Percentiles rank a stretch among this genome's conserved stretches.
Conservation (phyloP, 306 rosid species). For the Neltuma alba region DNA sequence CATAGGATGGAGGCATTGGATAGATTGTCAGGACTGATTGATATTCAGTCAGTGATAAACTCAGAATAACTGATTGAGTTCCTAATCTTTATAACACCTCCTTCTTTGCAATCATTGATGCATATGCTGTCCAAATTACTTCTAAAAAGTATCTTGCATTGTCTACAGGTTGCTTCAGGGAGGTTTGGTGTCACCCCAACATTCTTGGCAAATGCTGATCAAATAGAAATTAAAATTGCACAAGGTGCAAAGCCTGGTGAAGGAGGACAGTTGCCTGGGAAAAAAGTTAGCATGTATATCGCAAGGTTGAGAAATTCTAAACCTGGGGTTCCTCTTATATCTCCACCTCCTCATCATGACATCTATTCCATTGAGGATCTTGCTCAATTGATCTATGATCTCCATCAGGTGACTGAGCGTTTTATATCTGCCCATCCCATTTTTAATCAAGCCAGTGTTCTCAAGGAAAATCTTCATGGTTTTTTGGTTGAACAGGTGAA, state of each 20-base stretch:
- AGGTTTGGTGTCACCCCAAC: slow-evolving; percentile 99
- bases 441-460: slow-evolving; percentile 28
- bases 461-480: slow-evolving; percentile 30
- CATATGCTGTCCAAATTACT: slow-evolving; percentile 10
- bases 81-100: slow-evolving; percentile 2
- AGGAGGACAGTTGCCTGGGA: slow-evolving; percentile 99
- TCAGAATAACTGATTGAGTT: slow-evolving; percentile 4
- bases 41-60: slow-evolving; percentile 13
- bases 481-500: slow-evolving; percentile 72
- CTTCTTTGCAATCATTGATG: background rate
- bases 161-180: slow-evolving; percentile 95
- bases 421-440: slow-evolving; percentile 27
- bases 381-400: slow-evolving; percentile 96
- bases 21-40: too few species aligned
- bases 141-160: slow-evolving; percentile 29
- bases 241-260: slow-evolving; percentile 99
- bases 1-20: background rate
- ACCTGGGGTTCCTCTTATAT: slow-evolving; percentile 99
- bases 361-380: slow-evolving; percentile 99
- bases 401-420: slow-evolving; percentile 84
- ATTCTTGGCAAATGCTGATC: slow-evolving; percentile 97
- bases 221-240: slow-evolving; percentile 95
- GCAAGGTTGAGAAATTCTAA: slow-evolving; percentile 98
- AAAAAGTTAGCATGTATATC: slow-evolving; percentile 98
- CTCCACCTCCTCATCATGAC: slow-evolving; percentile 99